A percentile compares a stretch with the other conserved stretches of the same genome.
These are phyloP conservation scores for Penicillium sp. DNA, from an alignment of 2,329 filamentous ascomycete species.

Conservation along the genomic window DNA sequence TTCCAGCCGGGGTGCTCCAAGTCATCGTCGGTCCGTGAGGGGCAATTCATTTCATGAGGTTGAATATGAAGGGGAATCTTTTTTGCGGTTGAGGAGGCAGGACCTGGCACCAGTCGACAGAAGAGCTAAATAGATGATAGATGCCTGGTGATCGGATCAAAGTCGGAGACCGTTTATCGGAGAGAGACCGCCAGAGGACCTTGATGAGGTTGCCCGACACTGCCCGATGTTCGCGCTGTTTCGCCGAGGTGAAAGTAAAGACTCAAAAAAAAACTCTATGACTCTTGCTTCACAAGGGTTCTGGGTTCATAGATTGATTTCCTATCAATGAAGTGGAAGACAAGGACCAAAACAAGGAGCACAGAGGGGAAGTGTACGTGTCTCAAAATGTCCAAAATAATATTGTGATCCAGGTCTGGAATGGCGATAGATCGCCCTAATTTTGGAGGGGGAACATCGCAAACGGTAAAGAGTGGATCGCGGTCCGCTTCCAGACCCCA, in stretches of 20 bases:
- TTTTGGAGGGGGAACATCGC: conserved; percentile 8
- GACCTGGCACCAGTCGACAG: too few relatives aligned
- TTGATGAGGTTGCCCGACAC: background rate
- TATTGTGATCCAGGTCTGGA: background rate
- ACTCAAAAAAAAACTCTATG: too few relatives aligned
- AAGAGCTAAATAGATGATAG: background rate
- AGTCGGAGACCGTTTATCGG: background rate
- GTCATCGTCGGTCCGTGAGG: conserved; percentile 63
- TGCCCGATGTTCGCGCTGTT: background rate
- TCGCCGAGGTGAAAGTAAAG: background rate
- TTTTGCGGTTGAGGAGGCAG: too few relatives aligned
- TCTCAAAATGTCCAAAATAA: too few relatives aligned
- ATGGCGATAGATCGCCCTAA: background rate
- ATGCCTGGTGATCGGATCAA: background rate
- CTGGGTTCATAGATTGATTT: too few relatives aligned
- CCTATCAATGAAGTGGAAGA: too few relatives aligned
- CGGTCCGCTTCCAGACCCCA: background rate
- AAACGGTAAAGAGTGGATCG: conserved; percentile 9
- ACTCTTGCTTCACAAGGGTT: too few relatives aligned
- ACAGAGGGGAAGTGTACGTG: too few relatives aligned
- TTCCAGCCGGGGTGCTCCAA: conserved; percentile 60
- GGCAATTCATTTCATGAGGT: conserved; percentile 63
- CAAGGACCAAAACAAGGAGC: too few relatives aligned
- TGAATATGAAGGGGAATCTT: too few relatives aligned
- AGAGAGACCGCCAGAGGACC: background rate